These are phyloP conservation scores for Narthecium ossifragum DNA, from an alignment of 106 monocot species.

Conservation along the genomic window DNA sequence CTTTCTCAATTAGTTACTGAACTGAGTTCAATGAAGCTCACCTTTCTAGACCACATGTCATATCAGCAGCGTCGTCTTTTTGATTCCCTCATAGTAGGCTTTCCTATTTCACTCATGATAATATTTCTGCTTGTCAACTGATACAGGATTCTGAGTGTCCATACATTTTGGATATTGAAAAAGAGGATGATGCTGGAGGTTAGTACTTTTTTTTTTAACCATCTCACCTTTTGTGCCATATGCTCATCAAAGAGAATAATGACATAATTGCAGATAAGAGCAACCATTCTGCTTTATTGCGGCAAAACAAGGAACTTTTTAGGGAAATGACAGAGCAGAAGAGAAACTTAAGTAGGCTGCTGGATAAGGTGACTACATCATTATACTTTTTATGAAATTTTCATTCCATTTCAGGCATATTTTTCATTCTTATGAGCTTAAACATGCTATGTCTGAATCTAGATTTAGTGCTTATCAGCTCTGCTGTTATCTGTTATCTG, in stretches of 20 bases:
- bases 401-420: neutral
- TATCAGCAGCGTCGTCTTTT: too few relatives aligned
- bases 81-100: too few relatives aligned
- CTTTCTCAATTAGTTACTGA: too few relatives aligned
- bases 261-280: conserved; percentile 23
- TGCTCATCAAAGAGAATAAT: neutral
- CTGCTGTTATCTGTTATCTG: too few relatives aligned
- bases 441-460: neutral
- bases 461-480: too few relatives aligned
- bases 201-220: conserved; percentile 3
- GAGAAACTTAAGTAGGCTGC: conserved; percentile 37
- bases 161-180: conserved; percentile 42
- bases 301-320: conserved; percentile 39
- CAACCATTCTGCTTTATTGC: conserved; percentile 15
- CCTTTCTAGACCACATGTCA: too few relatives aligned
- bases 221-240: neutral
- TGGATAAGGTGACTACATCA: conserved; percentile 39
- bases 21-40: too few relatives aligned
- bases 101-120: too few relatives aligned
- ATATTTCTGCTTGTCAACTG: neutral
- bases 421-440: neutral
- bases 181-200: conserved; percentile 30
- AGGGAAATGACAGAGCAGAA: conserved; percentile 33
- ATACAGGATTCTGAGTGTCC: conserved; percentile 60
- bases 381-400: neutral